Base-by-base conservation (phyloP, 441 rosid species). In the Jatropha podagrica region DNA sequence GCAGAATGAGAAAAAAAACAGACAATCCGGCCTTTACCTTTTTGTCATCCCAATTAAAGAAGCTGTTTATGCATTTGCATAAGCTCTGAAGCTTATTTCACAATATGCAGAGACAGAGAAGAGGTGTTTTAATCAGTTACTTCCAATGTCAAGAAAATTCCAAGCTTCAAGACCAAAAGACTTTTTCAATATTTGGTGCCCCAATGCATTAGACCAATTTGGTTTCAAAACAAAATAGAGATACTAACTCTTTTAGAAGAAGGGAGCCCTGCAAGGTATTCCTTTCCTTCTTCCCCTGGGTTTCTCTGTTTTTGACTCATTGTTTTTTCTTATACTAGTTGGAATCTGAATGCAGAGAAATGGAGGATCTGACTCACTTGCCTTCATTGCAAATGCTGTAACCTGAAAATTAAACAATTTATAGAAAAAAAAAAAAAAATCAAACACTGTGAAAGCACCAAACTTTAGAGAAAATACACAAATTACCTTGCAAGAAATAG, bases 401-500 rank as follows among this genome's bases (percentile, higher is more conserved):
- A 60, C 78, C 68, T 75, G 67, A 41, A 72, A 46, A 15, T 56
- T 71, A 20, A 41, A 38, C 15, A 5, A 27, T 7, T 9, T 27
- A 23, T 13, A 4, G 13, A 27, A 17, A 38, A 1, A 3, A 10
- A 42, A 27, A 17, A 38, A 1, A 3, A 10, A 42, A 32, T 32
- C 9, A 3, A 3, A 27, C 44, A 6, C 17, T 3, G 14, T 65
- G 14, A 7, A 65, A 6, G 15, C 13, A 41, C 7, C 7, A 44
- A 44, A 6, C n/a, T 54, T 54, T 17, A 48, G 52, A 48, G 32
- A 32, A 32, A 32, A 32, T 11, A 14, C 41, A 3, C 26, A 6
- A 9, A 42, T 5, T 54, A 85, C 88, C 86, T 83, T 83, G 85
- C 88, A 83, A 58, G 86, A 81, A 73, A 85, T 81, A 52, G 82